phyloP scores from a whole-genome alignment of 2,329 filamentous ascomycete species.

The Xylaria sp. region DNA sequence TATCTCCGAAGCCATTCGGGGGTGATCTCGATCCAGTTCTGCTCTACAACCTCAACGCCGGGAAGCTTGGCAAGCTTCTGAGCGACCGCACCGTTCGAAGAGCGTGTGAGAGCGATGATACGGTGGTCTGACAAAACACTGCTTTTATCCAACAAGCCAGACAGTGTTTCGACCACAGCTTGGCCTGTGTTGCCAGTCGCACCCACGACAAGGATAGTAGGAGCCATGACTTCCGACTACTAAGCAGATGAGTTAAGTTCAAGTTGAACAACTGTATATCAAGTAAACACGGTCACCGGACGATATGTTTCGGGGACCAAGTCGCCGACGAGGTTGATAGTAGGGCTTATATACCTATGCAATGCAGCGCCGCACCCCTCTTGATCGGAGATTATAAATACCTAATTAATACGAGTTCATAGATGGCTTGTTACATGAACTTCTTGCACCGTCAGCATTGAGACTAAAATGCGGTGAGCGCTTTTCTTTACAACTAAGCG shows the following conservation, averaged over 20 bases:
- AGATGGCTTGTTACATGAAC: too few relatives aligned
- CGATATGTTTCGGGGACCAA: neutral
- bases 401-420: too few relatives aligned
- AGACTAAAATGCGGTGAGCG: neutral
- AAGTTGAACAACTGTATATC: neutral
- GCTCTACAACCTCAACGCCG: conserved; percentile 32
- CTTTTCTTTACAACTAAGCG: neutral
- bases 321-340: neutral
- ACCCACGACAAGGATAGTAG: conserved; percentile 28
- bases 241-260: neutral
- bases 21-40: conserved; percentile 30
- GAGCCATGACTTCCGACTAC: conserved; percentile 19
- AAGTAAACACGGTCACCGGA: too few relatives aligned
- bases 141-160: conserved; percentile 8
- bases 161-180: conserved; percentile 25
- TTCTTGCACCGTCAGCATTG: neutral
- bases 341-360: neutral
- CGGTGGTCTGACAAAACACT: conserved; percentile 22
- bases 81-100: conserved; percentile 6
- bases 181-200: conserved; percentile 33
- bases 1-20: conserved; percentile 28
- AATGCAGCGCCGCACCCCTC: too few relatives aligned
- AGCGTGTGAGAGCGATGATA: conserved; percentile 32
- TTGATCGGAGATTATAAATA: too few relatives aligned
- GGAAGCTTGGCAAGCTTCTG: conserved; percentile 27